Base-by-base conservation (phyloP, 2,329 filamentous ascomycete species). In the Tricladium varicosporioides region DNA sequence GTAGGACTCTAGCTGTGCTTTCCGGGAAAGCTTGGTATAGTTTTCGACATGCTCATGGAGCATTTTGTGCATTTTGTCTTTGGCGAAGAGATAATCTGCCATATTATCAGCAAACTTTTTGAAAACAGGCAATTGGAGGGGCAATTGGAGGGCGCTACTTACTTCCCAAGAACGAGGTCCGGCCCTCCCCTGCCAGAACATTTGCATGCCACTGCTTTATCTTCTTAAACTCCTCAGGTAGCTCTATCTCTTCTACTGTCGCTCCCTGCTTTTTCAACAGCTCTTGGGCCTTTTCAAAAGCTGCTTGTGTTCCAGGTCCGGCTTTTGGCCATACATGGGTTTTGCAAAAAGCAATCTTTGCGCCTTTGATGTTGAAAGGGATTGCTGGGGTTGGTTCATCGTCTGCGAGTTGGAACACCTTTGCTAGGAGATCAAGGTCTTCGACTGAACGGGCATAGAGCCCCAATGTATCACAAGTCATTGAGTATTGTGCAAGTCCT, bases 381-480 rank as follows among this genome's bases (percentile, higher is more conserved):
- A 69, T 65, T 1, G 48, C 33, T 0, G 60, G 15, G 1, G 69
- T 56, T 0, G 70, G 67, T 0, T 74, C 68, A 54, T 85, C 80
- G 56, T 87, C 84, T 1, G 72, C 62, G 0, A 89, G 64, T 0
- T 71, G 72, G 55, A 87, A 85, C 0, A 80, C 72, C 7, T 80
- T 76, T 1, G 79, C 74, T 0, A 89, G 67, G 0, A 87, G 68
- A 33, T 83, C 71, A 0, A 89, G 67, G 57, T 89, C 86, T 1
- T 78, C 78, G 0, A 85, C 74, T 5, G 74, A 78, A 0, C 85
- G 78, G 0, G 82, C 77, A 56, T 80, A 87, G 11, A 87, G 72
- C 1, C 86, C 86, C 0, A 86, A 64, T 0, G 86, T 89, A 63
- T 89, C 86, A 5, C 84, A 74, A 1, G 77, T 82, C 1, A 82